phyloP scores from a whole-genome alignment of 192 early-diverging fungal genomes.

The Entomortierella parvispora region DNA sequence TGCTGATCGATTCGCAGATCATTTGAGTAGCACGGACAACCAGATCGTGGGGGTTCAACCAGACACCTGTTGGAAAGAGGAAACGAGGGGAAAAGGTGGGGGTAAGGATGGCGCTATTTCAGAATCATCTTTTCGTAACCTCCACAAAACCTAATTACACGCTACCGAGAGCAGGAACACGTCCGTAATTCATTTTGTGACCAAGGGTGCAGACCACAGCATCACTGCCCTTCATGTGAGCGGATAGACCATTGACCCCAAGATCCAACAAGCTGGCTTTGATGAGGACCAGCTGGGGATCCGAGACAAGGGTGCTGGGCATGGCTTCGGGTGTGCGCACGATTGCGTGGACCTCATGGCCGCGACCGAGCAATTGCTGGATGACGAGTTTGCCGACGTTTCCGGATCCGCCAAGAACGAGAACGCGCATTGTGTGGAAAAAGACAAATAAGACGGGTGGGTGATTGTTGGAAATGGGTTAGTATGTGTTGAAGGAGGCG shows the following conservation, averaged over 20 bases:
- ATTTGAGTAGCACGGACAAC: constrained; percentile 14
- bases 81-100: not conserved
- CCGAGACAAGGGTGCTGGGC: not conserved
- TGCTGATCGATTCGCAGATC: constrained; percentile 19
- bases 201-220: constrained; percentile 19
- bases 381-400: constrained; percentile 15
- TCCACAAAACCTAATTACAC: too few relatives aligned
- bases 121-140: too few relatives aligned
- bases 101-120: too few relatives aligned
- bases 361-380: constrained; percentile 16
- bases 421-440: constrained; percentile 18
- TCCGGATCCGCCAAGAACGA: constrained; percentile 18
- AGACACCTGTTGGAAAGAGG: not conserved
- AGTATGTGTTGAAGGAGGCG: too few relatives aligned
- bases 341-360: constrained; percentile 9
- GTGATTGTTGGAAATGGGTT: too few relatives aligned
- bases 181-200: constrained; percentile 19
- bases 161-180: constrained; percentile 17
- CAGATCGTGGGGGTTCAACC: constrained; percentile 13
- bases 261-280: constrained; percentile 15
- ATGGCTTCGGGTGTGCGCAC: constrained; percentile 1
- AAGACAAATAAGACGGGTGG: too few relatives aligned
- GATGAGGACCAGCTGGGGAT: constrained; percentile 9
- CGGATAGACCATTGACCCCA: constrained; percentile 4
- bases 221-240: constrained; percentile 18